Evolutionary conservation across 352 stramenopile species (phyloP).

Genomic region (Peronosclerospora sorghi): DNA sequence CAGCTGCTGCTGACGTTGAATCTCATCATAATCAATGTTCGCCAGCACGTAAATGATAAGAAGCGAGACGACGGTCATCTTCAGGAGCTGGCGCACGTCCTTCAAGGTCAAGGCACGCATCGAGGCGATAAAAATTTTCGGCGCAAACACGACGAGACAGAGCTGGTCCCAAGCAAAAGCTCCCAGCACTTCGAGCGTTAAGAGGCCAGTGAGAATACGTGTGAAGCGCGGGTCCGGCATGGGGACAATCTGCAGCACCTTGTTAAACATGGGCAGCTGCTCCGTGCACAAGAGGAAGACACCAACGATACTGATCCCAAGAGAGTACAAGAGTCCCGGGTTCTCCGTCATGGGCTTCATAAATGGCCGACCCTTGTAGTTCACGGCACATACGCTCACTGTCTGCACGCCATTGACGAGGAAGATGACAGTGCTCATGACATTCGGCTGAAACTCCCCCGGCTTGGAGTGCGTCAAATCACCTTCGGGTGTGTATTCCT

Average conservation of each 20-base stretch:
- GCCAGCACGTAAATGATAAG: slow-evolving; percentile 79
- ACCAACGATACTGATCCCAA: slow-evolving; percentile 74
- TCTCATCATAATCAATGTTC: slow-evolving; percentile 87
- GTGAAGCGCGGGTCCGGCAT: slow-evolving; percentile 84
- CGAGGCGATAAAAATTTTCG: slow-evolving; percentile 79
- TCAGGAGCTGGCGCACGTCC: slow-evolving; percentile 70
- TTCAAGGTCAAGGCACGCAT: slow-evolving; percentile 64
- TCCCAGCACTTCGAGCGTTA: slow-evolving; percentile 77
- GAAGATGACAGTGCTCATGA: slow-evolving; percentile 98
- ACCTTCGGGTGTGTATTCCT: slow-evolving; percentile 83
- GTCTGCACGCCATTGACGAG: slow-evolving; percentile 90
- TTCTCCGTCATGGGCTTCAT: slow-evolving; percentile 97
- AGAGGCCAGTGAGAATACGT: slow-evolving; percentile 63
- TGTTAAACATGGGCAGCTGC: slow-evolving; percentile 88
- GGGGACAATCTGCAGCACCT: slow-evolving; percentile 87
- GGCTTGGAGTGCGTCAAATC: slow-evolving; percentile 67
- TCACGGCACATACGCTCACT: slow-evolving; percentile 97
- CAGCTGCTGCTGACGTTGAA: slow-evolving; percentile 80
- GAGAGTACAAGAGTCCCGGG: slow-evolving; percentile 89
- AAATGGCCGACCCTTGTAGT: slow-evolving; percentile 98
- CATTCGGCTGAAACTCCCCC: slow-evolving; percentile 94
- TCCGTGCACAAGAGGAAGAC: slow-evolving; percentile 88
- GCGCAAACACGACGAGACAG: slow-evolving; percentile 74
- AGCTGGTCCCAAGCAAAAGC: slow-evolving; percentile 82
- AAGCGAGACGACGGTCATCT: slow-evolving; percentile 77